A percentile compares a stretch with the other conserved stretches of the same genome.
These are phyloP conservation scores for Gautieria morchelliformis DNA, from an alignment of 768 basidiomycete genomes.

Conservation along the genomic window DNA sequence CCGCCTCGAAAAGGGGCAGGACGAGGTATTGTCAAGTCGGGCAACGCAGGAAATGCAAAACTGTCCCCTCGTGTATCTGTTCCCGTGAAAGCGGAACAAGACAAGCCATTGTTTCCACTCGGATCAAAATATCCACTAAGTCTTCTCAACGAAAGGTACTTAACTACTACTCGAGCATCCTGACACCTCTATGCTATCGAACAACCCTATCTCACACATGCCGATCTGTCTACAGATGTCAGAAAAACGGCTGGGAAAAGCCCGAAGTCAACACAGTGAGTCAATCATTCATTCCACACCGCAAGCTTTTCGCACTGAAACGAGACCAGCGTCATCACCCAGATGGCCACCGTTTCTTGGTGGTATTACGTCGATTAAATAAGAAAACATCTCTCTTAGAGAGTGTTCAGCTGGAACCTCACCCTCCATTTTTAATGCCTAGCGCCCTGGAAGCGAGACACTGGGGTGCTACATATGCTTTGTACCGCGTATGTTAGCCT, in stretches of 20 bases:
- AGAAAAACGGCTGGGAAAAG: constrained; percentile 85
- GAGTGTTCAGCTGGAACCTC: constrained; percentile 60
- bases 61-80: constrained; percentile 19
- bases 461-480: constrained; percentile 81
- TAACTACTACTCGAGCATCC: background rate
- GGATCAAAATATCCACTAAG: constrained; percentile 80
- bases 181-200: too few relatives aligned
- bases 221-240: constrained; percentile 42
- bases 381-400: constrained; percentile 65
- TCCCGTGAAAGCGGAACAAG: constrained; percentile 20
- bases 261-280: constrained; percentile 68
- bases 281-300: constrained; percentile 2
- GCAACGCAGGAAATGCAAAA: constrained; percentile 84
- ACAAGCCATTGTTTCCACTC: constrained; percentile 65
- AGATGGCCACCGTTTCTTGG: constrained; percentile 52
- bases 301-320: constrained; percentile 9
- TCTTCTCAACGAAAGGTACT: constrained; percentile 68
- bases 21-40: constrained; percentile 69
- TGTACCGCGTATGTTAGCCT: constrained; percentile 58
- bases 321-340: constrained; percentile 33
- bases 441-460: constrained; percentile 80
- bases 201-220: background rate
- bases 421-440: constrained; percentile 55
- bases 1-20: constrained; percentile 40
- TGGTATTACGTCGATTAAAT: constrained; percentile 57